Evolutionary conservation across 257 asterid genomes (phyloP), one percentile per base, ranked within the genome.

Genomic region (Nicotiana obtusifolia): DNA sequence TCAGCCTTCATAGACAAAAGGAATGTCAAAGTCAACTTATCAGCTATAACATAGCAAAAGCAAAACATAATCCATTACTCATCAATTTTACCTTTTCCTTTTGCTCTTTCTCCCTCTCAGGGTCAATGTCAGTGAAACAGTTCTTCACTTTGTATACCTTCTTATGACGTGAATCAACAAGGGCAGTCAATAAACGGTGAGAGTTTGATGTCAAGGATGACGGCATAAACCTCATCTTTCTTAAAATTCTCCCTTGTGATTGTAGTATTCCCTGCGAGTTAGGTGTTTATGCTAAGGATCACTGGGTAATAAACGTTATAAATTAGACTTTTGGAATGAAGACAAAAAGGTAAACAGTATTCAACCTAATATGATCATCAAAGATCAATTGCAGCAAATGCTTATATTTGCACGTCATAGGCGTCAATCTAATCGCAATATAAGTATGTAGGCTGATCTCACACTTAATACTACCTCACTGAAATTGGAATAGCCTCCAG

Each of bases 21-120:
- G 60, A 75, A 75, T 44, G 78, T 44, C 14, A 49, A 54, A 49
- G 80, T 75, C 80, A 49, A 15, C 62, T 49, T 75, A 8, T 13
- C 78, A 71, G 78, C 78, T 44, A 75, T 16, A 49, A 75, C 17
- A 14, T 75, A 24, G 22, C 44, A 75, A 75, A 28, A 75, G 62
- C 44, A 49, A 81, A 68, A 69, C 10, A 69, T 24, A 81, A 80
- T 24, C 62, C 41, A 73, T 24, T 47, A 47, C 37, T 73, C 60
- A 47, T 73, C 79, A 49, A 49, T 22, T 26, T 33, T 83, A 96
- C 99, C 97, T 87, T 94, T 88, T 96, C 98, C 56, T 89, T 94
- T 89, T 93, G 92, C 87, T 96, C 99, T 87, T 96, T 96, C 93
- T 96, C 99, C 87, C 92, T 90, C 93, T 96, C 99, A 77, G 99